Evolutionary conservation across 169 alveolate genomes (phyloP).

Genomic region (Plasmodium cynomolgi): DNA sequence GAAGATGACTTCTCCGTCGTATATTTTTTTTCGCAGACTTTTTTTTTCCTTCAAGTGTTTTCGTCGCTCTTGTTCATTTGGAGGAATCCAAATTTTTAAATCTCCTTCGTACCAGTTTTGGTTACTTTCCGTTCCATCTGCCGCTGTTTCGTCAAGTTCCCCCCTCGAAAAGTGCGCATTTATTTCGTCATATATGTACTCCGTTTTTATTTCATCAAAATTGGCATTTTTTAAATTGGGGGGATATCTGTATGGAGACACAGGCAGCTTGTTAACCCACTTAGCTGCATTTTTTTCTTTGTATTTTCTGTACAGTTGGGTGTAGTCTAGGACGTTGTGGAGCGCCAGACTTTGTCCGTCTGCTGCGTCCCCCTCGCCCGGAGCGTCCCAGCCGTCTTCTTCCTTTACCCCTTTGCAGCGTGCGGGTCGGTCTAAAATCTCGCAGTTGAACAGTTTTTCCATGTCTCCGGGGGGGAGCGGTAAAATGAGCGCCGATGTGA

Average conservation of each 20-base stretch:
- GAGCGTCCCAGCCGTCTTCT: not conserved
- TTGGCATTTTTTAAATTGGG: conserved; percentile 8
- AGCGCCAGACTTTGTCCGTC: not conserved
- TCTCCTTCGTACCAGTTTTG: conserved; percentile 23
- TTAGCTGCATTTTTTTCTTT: conserved; percentile 29
- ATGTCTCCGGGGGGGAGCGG: not conserved
- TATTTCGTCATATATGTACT: conserved; percentile 19
- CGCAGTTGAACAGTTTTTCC: conserved; percentile 56
- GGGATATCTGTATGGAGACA: conserved; percentile 49
- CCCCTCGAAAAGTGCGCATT: not conserved
- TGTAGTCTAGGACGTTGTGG: conserved; percentile 22
- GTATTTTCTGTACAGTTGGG: conserved; percentile 46
- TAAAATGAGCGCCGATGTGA: not conserved
- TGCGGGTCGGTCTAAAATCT: not conserved
- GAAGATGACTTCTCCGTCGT: conserved; percentile 81
- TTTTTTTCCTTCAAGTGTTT: conserved; percentile 27
- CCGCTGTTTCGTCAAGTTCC: not conserved
- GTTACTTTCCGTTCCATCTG: not conserved
- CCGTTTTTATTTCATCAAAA: conserved; percentile 63
- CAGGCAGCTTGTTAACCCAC: conserved; percentile 45
- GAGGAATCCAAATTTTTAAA: conserved; percentile 24
- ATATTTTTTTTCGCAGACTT: conserved; percentile 75
- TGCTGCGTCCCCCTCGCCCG: not conserved
- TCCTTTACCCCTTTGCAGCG: not conserved
- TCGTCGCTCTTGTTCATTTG: not conserved